Evolutionary conservation across 108 stramenopile genomes (phyloP).

Genomic region (Schizochytrium sp.): DNA sequence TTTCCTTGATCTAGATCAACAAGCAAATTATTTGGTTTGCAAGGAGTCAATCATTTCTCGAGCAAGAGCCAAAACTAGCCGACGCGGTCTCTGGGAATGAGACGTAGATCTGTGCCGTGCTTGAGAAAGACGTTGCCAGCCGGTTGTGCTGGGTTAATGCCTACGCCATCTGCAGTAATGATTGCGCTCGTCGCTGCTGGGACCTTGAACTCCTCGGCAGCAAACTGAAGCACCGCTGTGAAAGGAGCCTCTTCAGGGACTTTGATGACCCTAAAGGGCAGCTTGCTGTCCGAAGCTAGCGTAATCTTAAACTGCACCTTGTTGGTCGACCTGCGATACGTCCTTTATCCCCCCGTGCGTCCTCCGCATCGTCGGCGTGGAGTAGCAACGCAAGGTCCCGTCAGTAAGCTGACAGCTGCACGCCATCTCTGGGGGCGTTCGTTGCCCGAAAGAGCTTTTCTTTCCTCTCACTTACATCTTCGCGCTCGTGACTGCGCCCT

Average conservation of each 20-base stretch:
- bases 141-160: slow-evolving; percentile 18
- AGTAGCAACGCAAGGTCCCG: too few species aligned
- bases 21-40: too few species aligned
- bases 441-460: too few species aligned
- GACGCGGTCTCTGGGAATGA: slow-evolving; percentile 20
- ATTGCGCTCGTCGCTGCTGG: slow-evolving; percentile 20
- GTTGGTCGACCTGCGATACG: background rate
- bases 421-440: too few species aligned
- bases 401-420: too few species aligned
- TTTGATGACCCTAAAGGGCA: slow-evolving; percentile 1
- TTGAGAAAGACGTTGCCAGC: slow-evolving; percentile 3
- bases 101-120: slow-evolving; percentile 22
- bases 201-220: slow-evolving; percentile 20
- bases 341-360: background rate
- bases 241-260: slow-evolving; percentile 25
- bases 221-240: slow-evolving; percentile 15
- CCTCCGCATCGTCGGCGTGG: too few species aligned
- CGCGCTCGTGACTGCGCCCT: too few species aligned
- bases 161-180: slow-evolving; percentile 17
- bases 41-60: too few species aligned
- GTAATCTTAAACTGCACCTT: slow-evolving; percentile 24
- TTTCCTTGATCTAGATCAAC: too few species aligned
- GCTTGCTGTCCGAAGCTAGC: slow-evolving; percentile 16
- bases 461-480: too few species aligned
- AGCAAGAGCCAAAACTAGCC: background rate